phyloP scores from a whole-genome alignment of 2,329 filamentous ascomycete genomes.

The Colletotrichum sojae region DNA sequence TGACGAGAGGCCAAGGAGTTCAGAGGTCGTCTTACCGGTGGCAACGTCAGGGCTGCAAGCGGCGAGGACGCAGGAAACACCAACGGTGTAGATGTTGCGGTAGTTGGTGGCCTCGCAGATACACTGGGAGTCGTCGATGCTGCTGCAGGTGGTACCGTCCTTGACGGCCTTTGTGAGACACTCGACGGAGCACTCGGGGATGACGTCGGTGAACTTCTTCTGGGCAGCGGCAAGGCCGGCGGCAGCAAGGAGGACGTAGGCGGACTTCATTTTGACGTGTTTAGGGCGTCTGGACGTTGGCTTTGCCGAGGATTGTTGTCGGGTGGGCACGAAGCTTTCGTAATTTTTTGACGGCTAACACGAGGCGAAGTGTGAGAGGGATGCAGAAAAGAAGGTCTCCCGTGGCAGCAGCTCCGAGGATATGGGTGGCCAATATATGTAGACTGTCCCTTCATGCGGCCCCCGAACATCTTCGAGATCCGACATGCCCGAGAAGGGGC shows the following conservation, averaged over 20 bases:
- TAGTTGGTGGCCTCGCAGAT: constrained; percentile 46
- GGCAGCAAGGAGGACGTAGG: constrained; percentile 37
- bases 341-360: background rate
- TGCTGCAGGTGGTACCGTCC: constrained; percentile 41
- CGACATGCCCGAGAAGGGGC: background rate
- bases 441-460: background rate
- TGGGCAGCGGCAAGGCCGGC: constrained; percentile 35
- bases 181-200: constrained; percentile 43
- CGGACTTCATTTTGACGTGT: constrained; percentile 40
- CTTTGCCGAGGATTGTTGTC: background rate
- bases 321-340: background rate
- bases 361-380: background rate
- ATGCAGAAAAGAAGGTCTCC: too few relatives aligned
- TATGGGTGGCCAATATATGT: background rate
- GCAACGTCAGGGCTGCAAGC: constrained; percentile 55
- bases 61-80: constrained; percentile 58
- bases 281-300: background rate
- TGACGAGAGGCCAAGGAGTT: too few relatives aligned
- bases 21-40: constrained; percentile 35
- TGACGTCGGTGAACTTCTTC: constrained; percentile 41
- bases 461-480: background rate
- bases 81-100: constrained; percentile 56
- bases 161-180: constrained; percentile 43
- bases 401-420: too few relatives aligned
- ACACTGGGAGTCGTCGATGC: constrained; percentile 43